Conservation (phyloP, 345 rosid species). For the Salix purpurea region DNA sequence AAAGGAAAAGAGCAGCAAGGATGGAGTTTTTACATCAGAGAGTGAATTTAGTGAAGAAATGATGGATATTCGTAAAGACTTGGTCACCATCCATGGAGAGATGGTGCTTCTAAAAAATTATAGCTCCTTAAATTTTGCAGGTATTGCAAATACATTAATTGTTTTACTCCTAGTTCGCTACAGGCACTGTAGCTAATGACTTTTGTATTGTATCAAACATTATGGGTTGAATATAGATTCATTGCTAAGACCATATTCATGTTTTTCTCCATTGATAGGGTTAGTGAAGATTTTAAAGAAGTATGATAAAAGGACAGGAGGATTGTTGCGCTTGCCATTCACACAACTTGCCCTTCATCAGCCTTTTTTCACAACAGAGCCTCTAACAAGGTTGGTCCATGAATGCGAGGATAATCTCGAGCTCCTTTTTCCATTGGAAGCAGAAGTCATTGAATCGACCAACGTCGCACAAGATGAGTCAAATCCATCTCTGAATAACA, state of each 20-base stretch:
- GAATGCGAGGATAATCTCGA: slow-evolving; percentile 90
- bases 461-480: slow-evolving; percentile 16
- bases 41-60: slow-evolving; percentile 79
- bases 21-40: slow-evolving; percentile 53
- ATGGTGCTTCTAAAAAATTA: slow-evolving; percentile 93
- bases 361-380: slow-evolving; percentile 81
- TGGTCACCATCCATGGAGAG: slow-evolving; percentile 86
- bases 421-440: slow-evolving; percentile 80
- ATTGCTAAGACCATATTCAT: slow-evolving; percentile 8
- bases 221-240: background rate
- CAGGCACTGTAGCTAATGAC: background rate
- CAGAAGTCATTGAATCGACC: slow-evolving; percentile 69
- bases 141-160: slow-evolving; percentile 25
- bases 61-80: slow-evolving; percentile 91
- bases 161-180: background rate
- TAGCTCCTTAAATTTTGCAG: slow-evolving; percentile 89
- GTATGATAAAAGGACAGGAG: slow-evolving; percentile 88
- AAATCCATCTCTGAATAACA: slow-evolving; percentile 16
- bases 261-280: slow-evolving; percentile 36
- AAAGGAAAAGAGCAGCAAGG: slow-evolving; percentile 47
- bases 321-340: slow-evolving; percentile 66
- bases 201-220: background rate
- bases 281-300: slow-evolving; percentile 83
- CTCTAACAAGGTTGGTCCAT: slow-evolving; percentile 73
- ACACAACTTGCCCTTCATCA: slow-evolving; percentile 73